Evolutionary conservation across 768 basidiomycete species (phyloP).

Genomic region (Mycena sanguinolenta): DNA sequence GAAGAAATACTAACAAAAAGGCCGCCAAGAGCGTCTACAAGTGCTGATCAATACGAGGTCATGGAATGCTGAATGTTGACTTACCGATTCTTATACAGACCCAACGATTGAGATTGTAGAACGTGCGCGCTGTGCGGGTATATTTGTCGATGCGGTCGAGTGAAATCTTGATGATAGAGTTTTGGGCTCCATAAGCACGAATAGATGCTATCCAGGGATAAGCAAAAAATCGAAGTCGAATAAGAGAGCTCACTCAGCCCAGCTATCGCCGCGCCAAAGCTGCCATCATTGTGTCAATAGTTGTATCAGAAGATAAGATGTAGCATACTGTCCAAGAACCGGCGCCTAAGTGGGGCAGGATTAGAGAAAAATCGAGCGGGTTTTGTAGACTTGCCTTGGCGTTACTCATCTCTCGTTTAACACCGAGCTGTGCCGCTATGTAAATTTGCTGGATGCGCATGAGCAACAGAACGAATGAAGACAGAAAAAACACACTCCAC

Average conservation of each 20-base stretch:
- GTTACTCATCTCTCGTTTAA: constrained; percentile 46
- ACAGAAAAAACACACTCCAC: constrained; percentile 34
- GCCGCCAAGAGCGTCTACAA: constrained; percentile 54
- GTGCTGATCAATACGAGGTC: background rate
- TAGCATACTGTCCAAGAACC: constrained; percentile 51
- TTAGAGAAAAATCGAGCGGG: background rate
- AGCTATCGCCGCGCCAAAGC: constrained; percentile 60
- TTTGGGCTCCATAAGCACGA: constrained; percentile 64
- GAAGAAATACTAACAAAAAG: constrained; percentile 52
- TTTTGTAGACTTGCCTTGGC: constrained; percentile 17
- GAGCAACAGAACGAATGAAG: background rate
- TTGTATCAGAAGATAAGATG: background rate
- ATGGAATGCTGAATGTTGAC: background rate
- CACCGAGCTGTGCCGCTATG: constrained; percentile 43
- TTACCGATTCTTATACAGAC: constrained; percentile 49
- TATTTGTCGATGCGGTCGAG: constrained; percentile 58
- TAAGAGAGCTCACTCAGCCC: constrained; percentile 49
- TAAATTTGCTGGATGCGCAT: constrained; percentile 38
- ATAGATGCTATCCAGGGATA: constrained; percentile 47
- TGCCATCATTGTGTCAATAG: background rate
- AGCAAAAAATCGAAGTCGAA: background rate
- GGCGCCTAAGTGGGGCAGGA: constrained; percentile 31
- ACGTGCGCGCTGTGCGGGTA: constrained; percentile 47
- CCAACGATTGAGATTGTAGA: constrained; percentile 58
- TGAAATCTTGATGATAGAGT: constrained; percentile 50